Conservation (phyloP, 768 basidiomycete species). For the Tylopilus sp. region DNA sequence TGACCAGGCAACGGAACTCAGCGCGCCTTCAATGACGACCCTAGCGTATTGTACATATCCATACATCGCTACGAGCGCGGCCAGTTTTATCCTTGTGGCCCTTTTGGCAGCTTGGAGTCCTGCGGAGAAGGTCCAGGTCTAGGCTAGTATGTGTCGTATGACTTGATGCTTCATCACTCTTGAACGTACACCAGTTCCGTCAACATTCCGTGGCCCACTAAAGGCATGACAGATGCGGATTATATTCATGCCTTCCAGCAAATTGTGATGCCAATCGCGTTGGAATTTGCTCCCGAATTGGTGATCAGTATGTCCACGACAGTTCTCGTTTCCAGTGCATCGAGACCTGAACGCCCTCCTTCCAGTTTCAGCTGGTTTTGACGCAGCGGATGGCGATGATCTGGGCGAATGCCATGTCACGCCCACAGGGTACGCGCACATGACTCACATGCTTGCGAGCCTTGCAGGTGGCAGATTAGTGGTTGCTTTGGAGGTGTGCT, state of each 20-base stretch:
- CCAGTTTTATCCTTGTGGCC: conserved; percentile 87
- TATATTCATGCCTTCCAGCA: conserved; percentile 96
- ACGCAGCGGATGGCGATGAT: conserved; percentile 90
- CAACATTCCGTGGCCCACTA: conserved; percentile 91
- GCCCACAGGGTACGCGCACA: conserved; percentile 93
- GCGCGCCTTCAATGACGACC: conserved; percentile 91
- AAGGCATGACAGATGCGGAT: conserved; percentile 90
- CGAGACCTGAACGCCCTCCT: neutral
- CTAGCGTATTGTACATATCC: conserved; percentile 88
- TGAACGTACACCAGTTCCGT: conserved; percentile 64
- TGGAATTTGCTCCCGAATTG: conserved; percentile 94
- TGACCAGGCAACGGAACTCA: conserved; percentile 91
- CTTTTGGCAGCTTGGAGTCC: conserved; percentile 83
- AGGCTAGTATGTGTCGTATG: conserved; percentile 67
- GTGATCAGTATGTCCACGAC: conserved; percentile 74
- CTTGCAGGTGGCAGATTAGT: conserved; percentile 87
- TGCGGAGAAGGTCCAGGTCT: conserved; percentile 80
- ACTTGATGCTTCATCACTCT: conserved; percentile 9
- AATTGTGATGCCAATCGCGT: conserved; percentile 93
- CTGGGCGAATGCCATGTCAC: conserved; percentile 90
- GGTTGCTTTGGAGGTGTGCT: conserved; percentile 84
- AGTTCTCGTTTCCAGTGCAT: neutral
- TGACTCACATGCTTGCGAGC: conserved; percentile 95
- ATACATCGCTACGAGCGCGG: conserved; percentile 94
- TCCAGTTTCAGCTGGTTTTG: conserved; percentile 95